Base-by-base conservation (phyloP, 1,284 basidiomycete genomes). In the Leucocoprinus gongylophorus region DNA sequence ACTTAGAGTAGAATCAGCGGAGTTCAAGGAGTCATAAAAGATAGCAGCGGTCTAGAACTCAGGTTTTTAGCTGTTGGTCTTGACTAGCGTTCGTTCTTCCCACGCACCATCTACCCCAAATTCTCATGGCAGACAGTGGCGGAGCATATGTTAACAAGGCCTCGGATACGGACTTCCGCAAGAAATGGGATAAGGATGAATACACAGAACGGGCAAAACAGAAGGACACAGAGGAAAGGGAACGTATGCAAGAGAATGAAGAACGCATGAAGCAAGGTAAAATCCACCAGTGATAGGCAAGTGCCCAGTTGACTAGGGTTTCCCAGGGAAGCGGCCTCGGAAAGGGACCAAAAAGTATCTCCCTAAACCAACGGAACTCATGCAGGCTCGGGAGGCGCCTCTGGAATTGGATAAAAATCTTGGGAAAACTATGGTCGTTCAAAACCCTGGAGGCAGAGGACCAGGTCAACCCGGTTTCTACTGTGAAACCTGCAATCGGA, bases 371-470 rank as follows among this genome's bases (percentile, higher is more conserved):
- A 97, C 92, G 1, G 83, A 95, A 61, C 76, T 89, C 50, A 87
- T 95, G 81, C 83, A 95, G 64, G 84, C 82, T 59, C 84, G 93
- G 46, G 91, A 91, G 48, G 73, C 70, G 5, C 78, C 88, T 35
- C 74, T 97, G 12, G 90, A 91, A 53, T 81, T 97, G 20, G 88
- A 92, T 60, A 95, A 94, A 75, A 95, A 95, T 67, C 75, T 95
- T 17, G 80, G 80, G 61, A 97, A 95, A 76, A 95, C 89, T 1
- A 88, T 93, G 76, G 85, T 97, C 53, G 92, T 97, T 8, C 81
- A 88, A 61, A 86, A 90, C 62, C 79, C 82, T 3, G 83, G 86
- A 7, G 85, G 83, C 23, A 76, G 78, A 55, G 92, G 92, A 0
- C 81, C 91, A 29, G 88, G 90, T 13, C 88, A 93, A 56, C 91